Evolutionary conservation across 495 filamentous ascomycete genomes (phyloP).

Genomic region (Apiosordaria backusii): DNA sequence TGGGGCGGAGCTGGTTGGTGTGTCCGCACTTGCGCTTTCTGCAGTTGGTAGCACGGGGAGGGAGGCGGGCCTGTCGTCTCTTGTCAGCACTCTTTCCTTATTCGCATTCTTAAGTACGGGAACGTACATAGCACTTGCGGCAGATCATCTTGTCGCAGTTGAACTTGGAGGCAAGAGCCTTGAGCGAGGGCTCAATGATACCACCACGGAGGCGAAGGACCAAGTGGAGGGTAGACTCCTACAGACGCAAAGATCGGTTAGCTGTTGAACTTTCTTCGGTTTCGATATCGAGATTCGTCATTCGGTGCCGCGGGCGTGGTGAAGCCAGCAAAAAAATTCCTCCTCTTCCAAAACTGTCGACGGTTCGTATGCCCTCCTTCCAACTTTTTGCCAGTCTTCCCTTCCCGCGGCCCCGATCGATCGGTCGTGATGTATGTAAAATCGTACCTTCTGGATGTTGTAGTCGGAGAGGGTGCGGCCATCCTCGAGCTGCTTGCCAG

Average conservation of each 20-base stretch:
- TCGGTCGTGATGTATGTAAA: conserved; percentile 4
- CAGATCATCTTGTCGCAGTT: conserved; percentile 99
- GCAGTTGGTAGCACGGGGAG: conserved; percentile 98
- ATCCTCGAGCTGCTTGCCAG: conserved; percentile 99
- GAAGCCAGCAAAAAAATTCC: conserved; percentile 2
- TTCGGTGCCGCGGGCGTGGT: conserved; percentile 9
- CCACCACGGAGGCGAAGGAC: conserved; percentile 99
- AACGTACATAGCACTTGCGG: conserved; percentile 87
- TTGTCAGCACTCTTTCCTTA: conserved; percentile 16
- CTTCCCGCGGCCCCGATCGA: conserved; percentile 8
- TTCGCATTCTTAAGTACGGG: no score
- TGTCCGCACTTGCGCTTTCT: conserved; percentile 99
- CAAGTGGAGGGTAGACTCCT: conserved; percentile 98
- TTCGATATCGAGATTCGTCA: background rate
- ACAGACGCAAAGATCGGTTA: conserved; percentile 20
- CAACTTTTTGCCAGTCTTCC: conserved; percentile 4
- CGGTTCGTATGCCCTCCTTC: background rate
- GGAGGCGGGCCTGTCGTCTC: conserved; percentile 74
- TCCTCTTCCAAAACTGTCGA: conserved; percentile 4
- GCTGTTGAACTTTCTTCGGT: background rate
- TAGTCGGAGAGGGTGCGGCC: conserved; percentile 97
- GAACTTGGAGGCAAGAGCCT: conserved; percentile 97
- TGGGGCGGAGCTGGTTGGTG: conserved; percentile 99
- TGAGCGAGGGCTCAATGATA: conserved; percentile 98
- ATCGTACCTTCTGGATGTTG: conserved; percentile 98